Evolutionary conservation across 2,329 filamentous ascomycete species (phyloP), one percentile per base, ranked within the genome.

Genomic region (Neonectria coccinea): DNA sequence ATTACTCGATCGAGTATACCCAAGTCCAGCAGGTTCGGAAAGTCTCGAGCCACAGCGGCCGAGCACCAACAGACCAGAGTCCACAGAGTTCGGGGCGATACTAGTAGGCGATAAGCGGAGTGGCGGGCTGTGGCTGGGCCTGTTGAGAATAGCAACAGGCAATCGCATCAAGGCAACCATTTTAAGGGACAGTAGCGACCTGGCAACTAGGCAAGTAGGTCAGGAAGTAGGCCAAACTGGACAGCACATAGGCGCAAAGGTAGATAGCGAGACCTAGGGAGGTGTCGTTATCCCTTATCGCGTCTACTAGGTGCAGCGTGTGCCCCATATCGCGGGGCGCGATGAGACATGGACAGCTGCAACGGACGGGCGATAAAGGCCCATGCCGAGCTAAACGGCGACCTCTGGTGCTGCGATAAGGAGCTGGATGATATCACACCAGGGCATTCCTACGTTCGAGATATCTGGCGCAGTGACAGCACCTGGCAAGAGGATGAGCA

Each of bases 41-140:
- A 71, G 61, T 66, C 63, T 72, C 64, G 50, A 72, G 47, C 42
- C 44, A 55, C 42, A 51, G 59, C 45, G 36, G 27, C 64, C 48
- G 58, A 59, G 29, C 45, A 55, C 48, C 41, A 51, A 41, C 56
- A 18, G 51, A 56, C 11, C 52, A 64, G 44, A 62, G 59, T 67
- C n/a, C 42, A 47, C 39, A 64, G 44, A 59, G 59, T 68, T 64
- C 60, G 36, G 51, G 55, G 64, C 39, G 48, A 62, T 47, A 22
- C 20, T 20, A 20, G 20, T 20, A 33, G 36, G 39, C 59, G 53
- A 51, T 53, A 33, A 59, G 51, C 42, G 56, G 29, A 42, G 20
- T 18, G n/a, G 16, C 18, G 41, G 47, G n/a, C 51, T 57, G 52
- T 64, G 58, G 56, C 67, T 67, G 41, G 52, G 50, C 48, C 59